These are phyloP conservation scores for Ceratobasidium papillatum DNA, from an alignment of 1,284 basidiomycete species.

Conservation along the genomic window DNA sequence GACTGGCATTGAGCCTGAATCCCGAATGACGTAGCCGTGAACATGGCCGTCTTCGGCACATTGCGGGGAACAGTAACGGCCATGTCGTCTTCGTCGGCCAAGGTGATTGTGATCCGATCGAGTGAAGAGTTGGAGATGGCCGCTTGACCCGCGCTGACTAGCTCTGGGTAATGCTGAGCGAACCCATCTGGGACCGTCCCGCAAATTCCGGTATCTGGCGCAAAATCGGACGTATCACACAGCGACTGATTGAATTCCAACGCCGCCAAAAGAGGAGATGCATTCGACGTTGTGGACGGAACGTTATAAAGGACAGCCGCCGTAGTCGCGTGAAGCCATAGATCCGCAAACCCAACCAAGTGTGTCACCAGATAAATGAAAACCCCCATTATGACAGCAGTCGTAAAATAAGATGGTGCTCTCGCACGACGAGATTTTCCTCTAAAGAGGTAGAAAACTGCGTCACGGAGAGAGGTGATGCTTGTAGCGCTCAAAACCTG, in stretches of 20 bases:
- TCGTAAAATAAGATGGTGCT: neutral
- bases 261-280: neutral
- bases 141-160: neutral
- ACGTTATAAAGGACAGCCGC: neutral
- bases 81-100: neutral
- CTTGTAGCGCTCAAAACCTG: conserved; percentile 4
- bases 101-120: conserved; percentile 2
- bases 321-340: conserved; percentile 13
- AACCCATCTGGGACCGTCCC: neutral
- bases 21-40: neutral
- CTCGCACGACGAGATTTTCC: neutral
- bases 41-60: neutral
- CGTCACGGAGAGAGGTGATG: neutral
- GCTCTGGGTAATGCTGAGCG: neutral
- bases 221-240: neutral
- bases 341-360: neutral
- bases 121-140: neutral
- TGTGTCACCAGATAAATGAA: neutral
- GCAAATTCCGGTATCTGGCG: neutral
- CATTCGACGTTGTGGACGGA: neutral
- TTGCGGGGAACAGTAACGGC: neutral
- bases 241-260: neutral
- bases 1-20: neutral
- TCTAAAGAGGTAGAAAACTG: neutral
- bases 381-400: neutral